phyloP scores from a whole-genome alignment of 352 stramenopile genomes.

The Phytophthora colocasiae region DNA sequence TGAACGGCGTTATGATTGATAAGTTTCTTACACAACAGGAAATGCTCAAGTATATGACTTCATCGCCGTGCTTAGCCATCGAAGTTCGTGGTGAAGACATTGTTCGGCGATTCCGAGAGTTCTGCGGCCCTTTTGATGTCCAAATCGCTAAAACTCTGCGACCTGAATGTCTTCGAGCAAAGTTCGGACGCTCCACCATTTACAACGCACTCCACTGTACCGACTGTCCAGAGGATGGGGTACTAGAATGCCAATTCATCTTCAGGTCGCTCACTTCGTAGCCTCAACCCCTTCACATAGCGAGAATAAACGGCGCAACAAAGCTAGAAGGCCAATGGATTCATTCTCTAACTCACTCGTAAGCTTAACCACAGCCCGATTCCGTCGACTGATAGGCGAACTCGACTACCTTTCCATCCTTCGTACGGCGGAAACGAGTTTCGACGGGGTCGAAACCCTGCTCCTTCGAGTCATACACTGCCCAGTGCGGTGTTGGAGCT shows the following conservation, averaged over 20 bases:
- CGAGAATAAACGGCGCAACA: not conserved
- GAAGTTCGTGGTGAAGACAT: constrained; percentile 90
- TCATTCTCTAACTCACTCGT: constrained; percentile 14
- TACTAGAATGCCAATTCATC: constrained; percentile 92
- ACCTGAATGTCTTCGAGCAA: constrained; percentile 84
- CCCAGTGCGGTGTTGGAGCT: constrained; percentile 95
- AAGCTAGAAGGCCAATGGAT: constrained; percentile 16
- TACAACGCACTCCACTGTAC: constrained; percentile 94
- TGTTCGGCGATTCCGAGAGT: constrained; percentile 79
- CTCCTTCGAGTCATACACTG: constrained; percentile 95
- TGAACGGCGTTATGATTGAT: not conserved
- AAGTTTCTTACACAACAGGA: constrained; percentile 43
- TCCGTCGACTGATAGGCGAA: constrained; percentile 86
- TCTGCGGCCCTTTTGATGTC: constrained; percentile 91
- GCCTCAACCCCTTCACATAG: constrained; percentile 4
- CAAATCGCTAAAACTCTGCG: constrained; percentile 90
- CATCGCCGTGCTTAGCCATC: constrained; percentile 85
- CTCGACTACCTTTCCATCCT: constrained; percentile 89
- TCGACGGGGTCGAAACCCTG: constrained; percentile 98
- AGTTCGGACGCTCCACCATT: constrained; percentile 86
- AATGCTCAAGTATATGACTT: constrained; percentile 93
- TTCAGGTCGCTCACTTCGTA: constrained; percentile 64
- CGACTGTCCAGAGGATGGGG: constrained; percentile 91
- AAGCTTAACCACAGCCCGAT: constrained; percentile 78
- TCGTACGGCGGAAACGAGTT: constrained; percentile 87